Evolutionary conservation across 495 filamentous ascomycete species (phyloP).

Genomic region (Evernia prunastri): DNA sequence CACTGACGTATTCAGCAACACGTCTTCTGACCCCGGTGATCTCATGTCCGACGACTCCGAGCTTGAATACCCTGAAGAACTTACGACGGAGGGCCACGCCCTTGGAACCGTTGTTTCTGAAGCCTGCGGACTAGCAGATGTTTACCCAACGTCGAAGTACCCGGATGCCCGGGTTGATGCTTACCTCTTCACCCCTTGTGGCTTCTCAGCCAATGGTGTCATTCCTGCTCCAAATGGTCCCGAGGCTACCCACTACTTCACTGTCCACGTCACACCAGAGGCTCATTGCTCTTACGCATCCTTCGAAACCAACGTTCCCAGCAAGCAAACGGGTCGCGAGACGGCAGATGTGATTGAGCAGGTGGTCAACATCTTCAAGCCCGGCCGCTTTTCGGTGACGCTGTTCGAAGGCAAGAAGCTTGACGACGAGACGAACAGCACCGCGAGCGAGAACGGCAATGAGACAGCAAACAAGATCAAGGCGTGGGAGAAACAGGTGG

Average conservation of each 20-base stretch:
- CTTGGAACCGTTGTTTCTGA: slow-evolving; percentile 92
- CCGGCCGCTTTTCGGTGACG: slow-evolving; percentile 93
- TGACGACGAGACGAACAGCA: slow-evolving; percentile 35
- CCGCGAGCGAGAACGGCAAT: slow-evolving; percentile 27
- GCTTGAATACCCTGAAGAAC: slow-evolving; percentile 56
- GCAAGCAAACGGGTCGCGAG: slow-evolving; percentile 76
- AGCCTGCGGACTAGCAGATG: slow-evolving; percentile 76
- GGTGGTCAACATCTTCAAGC: slow-evolving; percentile 91
- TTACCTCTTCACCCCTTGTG: slow-evolving; percentile 94
- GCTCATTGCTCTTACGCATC: slow-evolving; percentile 97
- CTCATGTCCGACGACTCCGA: slow-evolving; percentile 46
- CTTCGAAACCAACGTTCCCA: slow-evolving; percentile 98
- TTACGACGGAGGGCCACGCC: slow-evolving; percentile 89
- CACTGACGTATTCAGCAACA: slow-evolving; percentile 75
- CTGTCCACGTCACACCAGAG: slow-evolving; percentile 97
- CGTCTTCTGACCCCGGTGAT: slow-evolving; percentile 59
- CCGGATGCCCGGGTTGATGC: slow-evolving; percentile 93
- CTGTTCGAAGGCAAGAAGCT: slow-evolving; percentile 83
- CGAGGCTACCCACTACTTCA: slow-evolving; percentile 85
- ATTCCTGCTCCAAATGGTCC: slow-evolving; percentile 68
- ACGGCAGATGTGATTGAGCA: slow-evolving; percentile 88
- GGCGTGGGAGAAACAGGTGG: slow-evolving; percentile 42
- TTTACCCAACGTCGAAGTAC: slow-evolving; percentile 81
- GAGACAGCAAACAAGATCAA: slow-evolving; percentile 25
- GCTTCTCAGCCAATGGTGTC: slow-evolving; percentile 96